Conservation (phyloP, 1,284 basidiomycete genomes). For the Pyrrhoderma noxium region DNA sequence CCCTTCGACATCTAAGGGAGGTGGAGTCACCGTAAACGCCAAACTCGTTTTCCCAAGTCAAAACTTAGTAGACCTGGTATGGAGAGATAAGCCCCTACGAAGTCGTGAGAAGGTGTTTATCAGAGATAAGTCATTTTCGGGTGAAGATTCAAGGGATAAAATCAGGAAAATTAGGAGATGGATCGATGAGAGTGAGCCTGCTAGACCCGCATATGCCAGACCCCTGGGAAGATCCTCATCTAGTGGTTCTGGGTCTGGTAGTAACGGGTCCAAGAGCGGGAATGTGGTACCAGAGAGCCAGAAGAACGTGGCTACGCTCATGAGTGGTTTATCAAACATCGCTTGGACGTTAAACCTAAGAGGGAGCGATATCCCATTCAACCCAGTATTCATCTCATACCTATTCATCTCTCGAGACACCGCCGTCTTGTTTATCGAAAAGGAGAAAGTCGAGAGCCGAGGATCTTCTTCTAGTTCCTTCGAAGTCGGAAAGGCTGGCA, state of each 20-base stretch:
- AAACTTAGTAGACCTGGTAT: slow-evolving; percentile 84
- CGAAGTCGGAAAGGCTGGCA: too few relatives aligned
- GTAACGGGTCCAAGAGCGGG: too few relatives aligned
- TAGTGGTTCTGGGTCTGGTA: too few relatives aligned
- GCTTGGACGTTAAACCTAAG: slow-evolving; percentile 81
- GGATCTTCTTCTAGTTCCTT: too few relatives aligned
- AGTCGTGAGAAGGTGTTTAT: slow-evolving; percentile 65
- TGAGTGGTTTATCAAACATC: slow-evolving; percentile 55
- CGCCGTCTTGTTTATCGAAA: slow-evolving; percentile 65
- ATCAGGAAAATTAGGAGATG: slow-evolving; percentile 51
- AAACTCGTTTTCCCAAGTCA: slow-evolving; percentile 63
- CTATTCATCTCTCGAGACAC: slow-evolving; percentile 58
- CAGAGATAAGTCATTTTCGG: slow-evolving; percentile 42
- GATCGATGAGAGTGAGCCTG: slow-evolving; percentile 52
- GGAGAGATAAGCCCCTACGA: slow-evolving; percentile 63
- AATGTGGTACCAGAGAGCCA: slow-evolving; percentile 50
- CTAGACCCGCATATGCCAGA: slow-evolving; percentile 56
- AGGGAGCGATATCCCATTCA: slow-evolving; percentile 80
- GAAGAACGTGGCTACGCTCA: slow-evolving; percentile 56
- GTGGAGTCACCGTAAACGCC: slow-evolving; percentile 28
- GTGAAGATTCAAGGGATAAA: slow-evolving; percentile 52
- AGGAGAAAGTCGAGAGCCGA: slow-evolving; percentile 40
- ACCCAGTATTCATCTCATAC: slow-evolving; percentile 84
- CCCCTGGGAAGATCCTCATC: slow-evolving; percentile 19
- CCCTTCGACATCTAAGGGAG: too few relatives aligned